Base-by-base conservation (phyloP, 2,329 filamentous ascomycete species). In the Talaromyces albobiverticillius region DNA sequence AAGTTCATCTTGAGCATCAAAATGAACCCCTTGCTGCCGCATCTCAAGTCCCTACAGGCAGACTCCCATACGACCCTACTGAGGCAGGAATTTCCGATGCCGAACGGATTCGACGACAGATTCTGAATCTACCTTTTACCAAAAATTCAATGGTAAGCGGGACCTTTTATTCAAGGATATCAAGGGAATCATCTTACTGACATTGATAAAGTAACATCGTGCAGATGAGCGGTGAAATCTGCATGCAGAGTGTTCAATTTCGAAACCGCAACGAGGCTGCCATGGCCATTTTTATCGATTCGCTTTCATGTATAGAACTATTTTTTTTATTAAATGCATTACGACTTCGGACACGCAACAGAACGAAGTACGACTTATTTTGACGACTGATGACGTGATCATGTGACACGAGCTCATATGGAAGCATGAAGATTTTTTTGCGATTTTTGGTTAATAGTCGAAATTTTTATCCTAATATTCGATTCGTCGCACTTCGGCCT, bases 21-120 rank as follows among this genome's bases (percentile, higher is more conserved):
- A 53, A 46, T 18, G 59, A 57, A 41, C 36, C 48, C 3, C 58
- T 60, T 51, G 53, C 57, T 1, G 54, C 59, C 31, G 59, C 58
- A 40, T 57, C 55, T 36, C 62, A 59, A 38, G 53, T 53, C 3
- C 29, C 47, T 7, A 18, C 59, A 11, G 59, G 22, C 5, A 51
- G 56, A 26, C 57, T 63, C 16, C 64, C 67, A 9, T 68, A 66
- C 47, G 64, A 71, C 45, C 62, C 68, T 3, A 66, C 63, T 3
- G 69, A 71, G 55, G 61, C 64, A 50, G 69, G 68, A 25, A 62
- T 72, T 43, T 68, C 69, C 9, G 70, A 73, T 58, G 71, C 69
- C 18, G 69, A 73, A 57, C 65, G 70, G 8, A 72, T 72, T 45
- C 67, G 69, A 34, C 63, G 70, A 51, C 69, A 72, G 58, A 71